Evolutionary conservation across 306 rosid genomes (phyloP).

Genomic region (Prunus kanzakura): DNA sequence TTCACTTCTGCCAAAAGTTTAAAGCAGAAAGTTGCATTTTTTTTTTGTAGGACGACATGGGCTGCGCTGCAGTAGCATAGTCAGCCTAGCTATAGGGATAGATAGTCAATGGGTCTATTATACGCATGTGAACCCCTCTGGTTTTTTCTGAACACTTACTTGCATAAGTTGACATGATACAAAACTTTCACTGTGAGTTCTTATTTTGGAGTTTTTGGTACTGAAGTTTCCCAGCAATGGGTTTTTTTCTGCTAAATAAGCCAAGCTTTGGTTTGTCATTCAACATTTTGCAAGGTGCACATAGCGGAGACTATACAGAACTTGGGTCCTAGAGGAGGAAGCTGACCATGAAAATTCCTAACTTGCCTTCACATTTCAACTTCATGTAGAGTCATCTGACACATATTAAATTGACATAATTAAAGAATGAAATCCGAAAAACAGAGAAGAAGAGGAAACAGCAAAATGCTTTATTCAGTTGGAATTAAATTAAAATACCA

Average conservation of each 20-base stretch:
- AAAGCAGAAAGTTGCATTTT: background rate
- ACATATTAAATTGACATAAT: background rate
- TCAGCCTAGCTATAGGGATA: too few relatives aligned
- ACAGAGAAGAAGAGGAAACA: background rate
- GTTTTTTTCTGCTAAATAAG: background rate
- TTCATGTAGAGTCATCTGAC: too few relatives aligned
- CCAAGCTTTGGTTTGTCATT: background rate
- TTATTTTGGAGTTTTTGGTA: background rate
- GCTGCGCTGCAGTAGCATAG: too few relatives aligned
- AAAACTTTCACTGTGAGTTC: background rate
- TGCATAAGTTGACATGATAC: background rate
- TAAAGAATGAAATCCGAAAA: background rate
- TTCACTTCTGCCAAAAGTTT: too few relatives aligned
- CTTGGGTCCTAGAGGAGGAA: background rate
- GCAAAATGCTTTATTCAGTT: background rate
- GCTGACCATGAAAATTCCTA: background rate
- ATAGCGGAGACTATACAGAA: background rate
- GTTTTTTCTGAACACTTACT: background rate
- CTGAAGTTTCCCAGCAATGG: background rate
- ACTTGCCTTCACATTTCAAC: background rate
- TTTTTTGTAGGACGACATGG: too few relatives aligned
- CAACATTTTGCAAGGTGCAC: background rate
- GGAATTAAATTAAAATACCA: background rate
- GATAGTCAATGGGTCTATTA: background rate
- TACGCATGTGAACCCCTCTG: background rate